Evolutionary conservation across 805 yeast genomes (phyloP).

Genomic region (Metschnikowia amazonensis): DNA sequence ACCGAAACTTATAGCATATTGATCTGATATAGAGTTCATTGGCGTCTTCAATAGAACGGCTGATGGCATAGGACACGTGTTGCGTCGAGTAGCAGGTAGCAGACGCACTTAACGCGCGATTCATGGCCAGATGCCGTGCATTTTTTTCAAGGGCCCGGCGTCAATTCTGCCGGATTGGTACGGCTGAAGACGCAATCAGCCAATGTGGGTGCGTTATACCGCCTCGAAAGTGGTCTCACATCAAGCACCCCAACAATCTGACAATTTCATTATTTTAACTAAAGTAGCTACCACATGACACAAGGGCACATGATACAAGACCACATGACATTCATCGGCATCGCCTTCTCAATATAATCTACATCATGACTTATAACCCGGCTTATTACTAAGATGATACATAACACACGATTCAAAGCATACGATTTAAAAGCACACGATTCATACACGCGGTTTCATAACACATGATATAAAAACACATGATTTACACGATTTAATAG

Average conservation of each 20-base stretch:
- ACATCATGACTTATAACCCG: too few relatives aligned
- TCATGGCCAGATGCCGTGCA: constrained; percentile 1
- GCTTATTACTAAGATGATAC: too few relatives aligned
- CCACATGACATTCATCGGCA: too few relatives aligned
- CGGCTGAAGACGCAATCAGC: background rate
- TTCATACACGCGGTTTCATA: too few relatives aligned
- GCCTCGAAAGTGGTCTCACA: background rate
- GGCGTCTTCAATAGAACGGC: background rate
- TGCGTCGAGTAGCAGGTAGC: constrained; percentile 3
- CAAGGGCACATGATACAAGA: background rate
- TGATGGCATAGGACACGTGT: background rate
- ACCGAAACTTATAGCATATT: background rate
- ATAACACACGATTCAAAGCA: too few relatives aligned
- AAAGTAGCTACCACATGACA: background rate
- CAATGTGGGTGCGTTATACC: background rate
- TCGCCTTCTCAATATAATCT: too few relatives aligned
- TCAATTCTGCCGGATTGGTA: background rate
- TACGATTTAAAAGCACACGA: too few relatives aligned
- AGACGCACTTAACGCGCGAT: constrained; percentile 1
- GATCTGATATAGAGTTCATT: background rate
- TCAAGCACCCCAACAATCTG: background rate
- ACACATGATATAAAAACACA: too few relatives aligned
- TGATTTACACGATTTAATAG: too few relatives aligned
- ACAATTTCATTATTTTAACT: background rate
- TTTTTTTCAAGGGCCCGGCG: background rate